phyloP scores from a whole-genome alignment of 352 stramenopile species.

The Globisporangium megalacanthum region DNA sequence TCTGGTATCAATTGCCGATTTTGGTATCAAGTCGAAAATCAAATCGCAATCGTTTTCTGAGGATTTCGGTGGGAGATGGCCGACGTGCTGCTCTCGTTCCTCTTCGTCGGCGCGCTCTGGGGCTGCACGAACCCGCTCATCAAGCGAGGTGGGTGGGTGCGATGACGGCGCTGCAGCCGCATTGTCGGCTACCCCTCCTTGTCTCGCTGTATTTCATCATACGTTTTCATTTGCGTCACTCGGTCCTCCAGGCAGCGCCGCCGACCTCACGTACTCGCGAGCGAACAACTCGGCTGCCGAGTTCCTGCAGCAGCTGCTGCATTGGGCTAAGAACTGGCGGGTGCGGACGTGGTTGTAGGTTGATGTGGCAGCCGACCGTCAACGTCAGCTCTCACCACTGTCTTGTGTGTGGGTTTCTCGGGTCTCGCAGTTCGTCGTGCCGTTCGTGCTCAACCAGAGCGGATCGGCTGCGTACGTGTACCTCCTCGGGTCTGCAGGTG shows the following conservation, averaged over 20 bases:
- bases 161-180: neutral
- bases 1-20: neutral
- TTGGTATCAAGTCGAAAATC: neutral
- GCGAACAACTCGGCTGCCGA: slow-evolving; percentile 55
- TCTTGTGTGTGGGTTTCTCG: neutral
- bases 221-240: neutral
- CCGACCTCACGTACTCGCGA: slow-evolving; percentile 45
- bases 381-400: neutral
- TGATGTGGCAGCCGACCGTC: neutral
- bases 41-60: neutral
- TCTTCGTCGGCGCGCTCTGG: slow-evolving; percentile 82
- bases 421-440: slow-evolving; percentile 60
- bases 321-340: slow-evolving; percentile 69
- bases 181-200: neutral
- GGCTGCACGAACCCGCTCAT: slow-evolving; percentile 85
- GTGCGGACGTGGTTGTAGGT: slow-evolving; percentile 14
- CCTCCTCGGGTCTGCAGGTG: slow-evolving; percentile 67
- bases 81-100: slow-evolving; percentile 52
- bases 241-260: slow-evolving; percentile 36
- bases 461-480: slow-evolving; percentile 78
- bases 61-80: neutral
- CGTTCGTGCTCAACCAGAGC: slow-evolving; percentile 80
- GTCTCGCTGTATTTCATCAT: neutral
- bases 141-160: slow-evolving; percentile 42
- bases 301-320: slow-evolving; percentile 36